A percentile compares a stretch with the other conserved stretches of the same genome.
Conservation (phyloP, 352 stramenopile genomes). For the Phytophthora ohioensis region DNA sequence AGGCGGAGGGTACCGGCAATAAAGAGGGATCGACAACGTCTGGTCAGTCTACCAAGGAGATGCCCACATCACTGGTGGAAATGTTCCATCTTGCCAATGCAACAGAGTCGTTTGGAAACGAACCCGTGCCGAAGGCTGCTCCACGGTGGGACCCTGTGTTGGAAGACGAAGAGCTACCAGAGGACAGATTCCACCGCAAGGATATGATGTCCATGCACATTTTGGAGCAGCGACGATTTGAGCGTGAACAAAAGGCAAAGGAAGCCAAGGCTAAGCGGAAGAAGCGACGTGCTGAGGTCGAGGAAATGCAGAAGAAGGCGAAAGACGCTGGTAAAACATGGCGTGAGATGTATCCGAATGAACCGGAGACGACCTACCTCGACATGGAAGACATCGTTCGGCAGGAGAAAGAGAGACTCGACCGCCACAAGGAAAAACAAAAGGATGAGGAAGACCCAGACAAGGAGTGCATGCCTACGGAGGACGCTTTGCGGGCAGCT, state of each 20-base stretch:
- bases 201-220: conserved; percentile 91
- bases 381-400: conserved; percentile 77
- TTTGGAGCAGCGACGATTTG: conserved; percentile 71
- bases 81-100: conserved; percentile 70
- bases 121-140: conserved; percentile 12
- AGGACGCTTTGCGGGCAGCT: conserved; percentile 54
- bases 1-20: background rate
- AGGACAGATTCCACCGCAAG: conserved; percentile 81
- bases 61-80: conserved; percentile 66
- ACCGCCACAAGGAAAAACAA: conserved; percentile 37
- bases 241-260: conserved; percentile 68
- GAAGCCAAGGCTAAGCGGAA: conserved; percentile 65
- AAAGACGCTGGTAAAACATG: conserved; percentile 72
- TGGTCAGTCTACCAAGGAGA: conserved; percentile 7
- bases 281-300: conserved; percentile 49
- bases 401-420: conserved; percentile 53
- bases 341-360: conserved; percentile 82
- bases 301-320: conserved; percentile 64
- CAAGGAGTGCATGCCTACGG: conserved; percentile 43
- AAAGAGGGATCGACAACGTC: background rate
- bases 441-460: conserved; percentile 23
- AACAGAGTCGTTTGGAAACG: conserved; percentile 8
- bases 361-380: conserved; percentile 80
- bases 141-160: conserved; percentile 66
- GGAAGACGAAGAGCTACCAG: conserved; percentile 80